Evolutionary conservation across 2,329 filamentous ascomycete genomes (phyloP), one percentile per base, ranked within the genome.

Genomic region (Stylonectria norvegica): DNA sequence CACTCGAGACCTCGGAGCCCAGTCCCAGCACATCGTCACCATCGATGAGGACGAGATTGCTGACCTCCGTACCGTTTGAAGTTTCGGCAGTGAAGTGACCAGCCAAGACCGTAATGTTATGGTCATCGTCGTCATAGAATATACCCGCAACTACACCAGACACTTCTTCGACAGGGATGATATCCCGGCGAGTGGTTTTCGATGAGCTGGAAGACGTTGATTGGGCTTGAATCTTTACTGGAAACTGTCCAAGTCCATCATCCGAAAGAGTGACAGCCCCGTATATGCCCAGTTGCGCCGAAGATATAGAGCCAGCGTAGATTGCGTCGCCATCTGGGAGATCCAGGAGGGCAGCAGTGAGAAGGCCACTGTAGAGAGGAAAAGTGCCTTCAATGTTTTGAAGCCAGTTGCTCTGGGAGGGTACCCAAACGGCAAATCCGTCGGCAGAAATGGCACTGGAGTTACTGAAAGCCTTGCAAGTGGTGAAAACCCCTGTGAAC

Each of bases 381-480:
- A 81, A 74, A 6, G 77, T 67, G 5, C 79, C 69, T 23, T 81
- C 64, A 14, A 96, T 68, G 52, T 94, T 93, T 58, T 89, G 81
- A 12, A 98, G 72, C 93, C 93, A 98, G 60, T 93, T 93, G 42
- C 74, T 76, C 47, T 77, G 73, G 4, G 89, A 94, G 3, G 87
- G 87, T 6, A 97, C 84, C 93, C 93, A 98, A 25, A 97, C 73
- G 11, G 89, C 91, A 56, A 98, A 89, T 2, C 90, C 89, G 36
- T 79, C 66, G 1, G 82, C 85, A 7, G 75, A 56, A 19, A 83
- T 73, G 8, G 80, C 76, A 5, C 73, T 63, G 50, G 83, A 83
- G 48, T 72, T 71, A 23, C 70, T 79, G 53, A 89, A 91, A 0
- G 75, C 77, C 19, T 83, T 75, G 46, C 95, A 79, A 38, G 81